Evolutionary conservation across 805 yeast genomes (phyloP).

Genomic region (Saccharomycopsis lassenensis): DNA sequence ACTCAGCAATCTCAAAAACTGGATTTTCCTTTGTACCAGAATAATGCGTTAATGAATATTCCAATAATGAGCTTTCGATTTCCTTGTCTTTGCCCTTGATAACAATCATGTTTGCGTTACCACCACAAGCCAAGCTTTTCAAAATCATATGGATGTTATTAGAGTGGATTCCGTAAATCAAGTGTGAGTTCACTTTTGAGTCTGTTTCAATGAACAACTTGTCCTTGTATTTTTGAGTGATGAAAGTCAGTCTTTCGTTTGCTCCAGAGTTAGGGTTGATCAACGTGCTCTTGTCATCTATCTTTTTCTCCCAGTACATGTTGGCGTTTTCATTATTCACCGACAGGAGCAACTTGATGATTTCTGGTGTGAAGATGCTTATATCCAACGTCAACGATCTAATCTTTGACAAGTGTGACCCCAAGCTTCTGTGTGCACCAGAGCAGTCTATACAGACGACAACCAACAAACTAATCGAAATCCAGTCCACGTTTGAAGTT

Average conservation of each 20-base stretch:
- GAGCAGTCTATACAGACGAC: conserved; percentile 79
- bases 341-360: conserved; percentile 41
- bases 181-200: conserved; percentile 24
- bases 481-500: conserved; percentile 66
- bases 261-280: conserved; percentile 29
- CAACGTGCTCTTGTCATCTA: conserved; percentile 18
- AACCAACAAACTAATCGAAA: conserved; percentile 62
- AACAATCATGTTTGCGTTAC: conserved; percentile 33
- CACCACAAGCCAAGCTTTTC: conserved; percentile 36
- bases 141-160: conserved; percentile 37
- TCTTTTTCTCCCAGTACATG: conserved; percentile 44
- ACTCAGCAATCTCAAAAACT: conserved; percentile 43
- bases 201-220: conserved; percentile 32
- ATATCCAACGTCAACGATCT: conserved; percentile 67
- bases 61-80: conserved; percentile 28
- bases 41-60: conserved; percentile 43
- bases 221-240: conserved; percentile 52
- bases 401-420: conserved; percentile 70
- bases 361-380: conserved; percentile 45
- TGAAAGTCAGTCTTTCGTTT: conserved; percentile 44
- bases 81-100: conserved; percentile 23
- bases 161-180: conserved; percentile 43
- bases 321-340: conserved; percentile 48
- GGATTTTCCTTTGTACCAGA: conserved; percentile 23
- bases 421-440: conserved; percentile 79